Base-by-base conservation (phyloP, 2,329 filamentous ascomycete species). In the Aspergillus sp. region DNA sequence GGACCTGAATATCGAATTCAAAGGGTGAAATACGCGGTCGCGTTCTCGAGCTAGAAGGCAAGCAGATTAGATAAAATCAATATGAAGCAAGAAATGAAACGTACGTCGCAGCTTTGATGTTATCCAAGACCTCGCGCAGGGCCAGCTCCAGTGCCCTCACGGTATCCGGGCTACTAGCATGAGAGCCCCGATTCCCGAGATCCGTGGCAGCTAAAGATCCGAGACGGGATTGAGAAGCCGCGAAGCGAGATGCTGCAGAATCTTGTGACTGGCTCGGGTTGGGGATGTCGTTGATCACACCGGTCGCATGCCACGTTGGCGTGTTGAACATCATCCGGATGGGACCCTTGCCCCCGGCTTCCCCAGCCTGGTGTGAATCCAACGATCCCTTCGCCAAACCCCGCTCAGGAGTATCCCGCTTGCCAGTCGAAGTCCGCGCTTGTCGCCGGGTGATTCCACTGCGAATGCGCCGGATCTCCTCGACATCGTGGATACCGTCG, bases 401-500 rank as follows among this genome's bases (percentile, higher is more conserved):
- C 4, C 83, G 84, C 15, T 86, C 87, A n/a, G 85, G 86, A 38
- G 79, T 80, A 54, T 88, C 85, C 58, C 85, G 83, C 58, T 82
- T 83, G 20, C 81, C 77, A 13, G 83, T 76, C 2, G 87, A 86
- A 56, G 83, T 85, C 66, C 90, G 85, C 2, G 91, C 87, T 71
- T 96, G 91, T 58, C 93, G 84, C 62, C 93, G 83, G 24, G 93
- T 98, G 73, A 98, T 96, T 60, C 86, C 84, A 44, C 91, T 90
- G 53, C 93, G 86, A 68, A 96, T 79, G 74, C 89, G 90, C 64
- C 85, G 84, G 68, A 98, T 98, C 74, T 91, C 90, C 7, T 93
- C 90, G 57, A 97, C 90, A 77, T 96, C 83, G 75, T 98, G 93
- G 45, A 96, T 78, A 49, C 93, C 93, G 76, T 98, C 93, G 1